Conservation (phyloP, 345 rosid genomes). For the Eucalyptus tenuipes region DNA sequence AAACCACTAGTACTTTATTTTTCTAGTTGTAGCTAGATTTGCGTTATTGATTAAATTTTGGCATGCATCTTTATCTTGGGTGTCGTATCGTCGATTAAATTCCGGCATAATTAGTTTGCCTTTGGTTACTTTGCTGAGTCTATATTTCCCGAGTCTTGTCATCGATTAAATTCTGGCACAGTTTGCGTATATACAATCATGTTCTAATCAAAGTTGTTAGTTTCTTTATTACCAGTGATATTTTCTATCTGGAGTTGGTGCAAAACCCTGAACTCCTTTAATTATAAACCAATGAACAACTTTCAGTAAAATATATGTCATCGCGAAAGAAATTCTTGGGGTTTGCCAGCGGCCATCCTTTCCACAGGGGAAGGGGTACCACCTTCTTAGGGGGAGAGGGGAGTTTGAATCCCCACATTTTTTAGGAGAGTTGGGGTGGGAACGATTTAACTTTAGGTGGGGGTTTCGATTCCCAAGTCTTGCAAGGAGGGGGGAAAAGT, state of each 20-base stretch:
- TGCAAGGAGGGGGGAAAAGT: too few species aligned
- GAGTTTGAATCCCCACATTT: too few species aligned
- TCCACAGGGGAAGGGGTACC: too few species aligned
- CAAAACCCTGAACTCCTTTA: too few species aligned
- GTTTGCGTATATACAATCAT: not conserved
- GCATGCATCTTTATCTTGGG: not conserved
- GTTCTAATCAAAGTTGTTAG: not conserved
- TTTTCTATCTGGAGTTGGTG: not conserved
- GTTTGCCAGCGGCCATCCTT: too few species aligned
- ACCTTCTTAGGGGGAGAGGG: too few species aligned
- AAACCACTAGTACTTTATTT: not conserved
- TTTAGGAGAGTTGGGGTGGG: too few species aligned
- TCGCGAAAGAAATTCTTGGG: too few species aligned
- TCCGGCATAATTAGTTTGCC: not conserved
- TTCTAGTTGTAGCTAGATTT: not conserved
- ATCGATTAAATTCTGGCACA: accelerated
- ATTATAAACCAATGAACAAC: not conserved
- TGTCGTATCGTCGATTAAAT: not conserved
- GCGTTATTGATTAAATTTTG: not conserved
- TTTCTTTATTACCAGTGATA: not conserved
- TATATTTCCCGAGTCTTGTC: not conserved
- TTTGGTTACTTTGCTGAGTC: too few species aligned
- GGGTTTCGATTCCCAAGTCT: too few species aligned
- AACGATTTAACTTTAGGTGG: too few species aligned
- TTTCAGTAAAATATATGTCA: too few species aligned